Conservation (phyloP, 306 rosid genomes). For the Cercis canadensis region DNA sequence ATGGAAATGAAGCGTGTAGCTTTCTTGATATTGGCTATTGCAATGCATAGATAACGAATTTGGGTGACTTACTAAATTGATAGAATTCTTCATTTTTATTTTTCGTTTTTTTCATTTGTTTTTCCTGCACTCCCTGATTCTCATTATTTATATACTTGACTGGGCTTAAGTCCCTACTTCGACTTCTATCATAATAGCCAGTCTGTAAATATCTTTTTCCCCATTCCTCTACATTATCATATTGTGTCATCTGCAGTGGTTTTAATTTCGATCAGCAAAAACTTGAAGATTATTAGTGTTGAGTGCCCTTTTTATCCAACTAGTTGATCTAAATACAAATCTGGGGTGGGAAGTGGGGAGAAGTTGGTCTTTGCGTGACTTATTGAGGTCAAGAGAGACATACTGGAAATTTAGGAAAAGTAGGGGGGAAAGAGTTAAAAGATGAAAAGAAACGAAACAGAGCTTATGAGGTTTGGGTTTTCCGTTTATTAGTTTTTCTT, state of each 20-base stretch:
- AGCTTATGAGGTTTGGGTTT: not conserved
- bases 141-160: not conserved
- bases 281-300: no score
- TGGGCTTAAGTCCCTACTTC: not conserved
- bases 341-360: no score
- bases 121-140: not conserved
- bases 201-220: not conserved
- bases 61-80: not conserved
- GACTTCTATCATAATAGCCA: no score
- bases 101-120: not conserved
- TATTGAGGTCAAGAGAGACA: not conserved
- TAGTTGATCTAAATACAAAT: no score
- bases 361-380: not conserved
- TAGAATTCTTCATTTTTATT: not conserved
- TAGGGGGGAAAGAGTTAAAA: not conserved
- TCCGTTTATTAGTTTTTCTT: not conserved
- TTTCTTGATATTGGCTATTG: not conserved
- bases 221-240: no score
- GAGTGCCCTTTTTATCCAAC: no score
- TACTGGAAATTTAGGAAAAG: no score
- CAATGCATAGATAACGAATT: not conserved
- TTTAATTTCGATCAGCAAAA: no score
- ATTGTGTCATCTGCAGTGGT: no score
- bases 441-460: slow-evolving; percentile 3
- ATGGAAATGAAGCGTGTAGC: slow-evolving; percentile 1